A percentile compares a stretch with the other conserved stretches of the same genome.
These are phyloP conservation scores for Triticum urartu DNA, from an alignment of 176 grass and related monocot species.

Conservation along the genomic window DNA sequence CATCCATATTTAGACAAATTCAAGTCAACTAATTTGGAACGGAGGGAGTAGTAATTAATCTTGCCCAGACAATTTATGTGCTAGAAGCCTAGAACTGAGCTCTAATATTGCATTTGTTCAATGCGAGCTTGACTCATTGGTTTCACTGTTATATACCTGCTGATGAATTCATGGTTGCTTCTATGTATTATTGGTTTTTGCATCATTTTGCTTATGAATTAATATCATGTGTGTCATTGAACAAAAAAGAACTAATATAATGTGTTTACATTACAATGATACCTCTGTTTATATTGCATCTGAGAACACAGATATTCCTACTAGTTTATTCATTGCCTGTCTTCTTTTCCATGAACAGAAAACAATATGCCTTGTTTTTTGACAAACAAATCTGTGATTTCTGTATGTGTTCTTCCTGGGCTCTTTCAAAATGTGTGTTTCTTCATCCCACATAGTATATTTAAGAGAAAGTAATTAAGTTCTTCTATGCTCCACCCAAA, in stretches of 20 bases:
- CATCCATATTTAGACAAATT: no score
- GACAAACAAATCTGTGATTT: neutral
- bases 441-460: slow-evolving; percentile 2
- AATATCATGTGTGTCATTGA: slow-evolving; percentile 3
- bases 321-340: neutral
- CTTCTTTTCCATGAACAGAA: neutral
- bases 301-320: neutral
- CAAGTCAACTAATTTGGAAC: no score
- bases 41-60: neutral
- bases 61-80: neutral
- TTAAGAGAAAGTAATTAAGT: neutral
- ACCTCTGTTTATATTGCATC: slow-evolving; percentile 22
- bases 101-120: neutral
- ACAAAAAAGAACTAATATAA: neutral
- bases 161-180: neutral
- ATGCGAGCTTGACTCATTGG: neutral
- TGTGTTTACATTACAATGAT: neutral
- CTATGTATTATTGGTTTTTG: neutral
- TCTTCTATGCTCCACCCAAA: neutral
- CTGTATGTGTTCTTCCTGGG: neutral
- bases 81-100: neutral
- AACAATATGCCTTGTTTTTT: neutral
- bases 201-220: neutral
- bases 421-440: neutral
- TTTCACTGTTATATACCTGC: neutral